Evolutionary conservation across 208 protist genomes (phyloP), one percentile per base, ranked within the genome.

Genomic region (Acanthamoeba royreba): DNA sequence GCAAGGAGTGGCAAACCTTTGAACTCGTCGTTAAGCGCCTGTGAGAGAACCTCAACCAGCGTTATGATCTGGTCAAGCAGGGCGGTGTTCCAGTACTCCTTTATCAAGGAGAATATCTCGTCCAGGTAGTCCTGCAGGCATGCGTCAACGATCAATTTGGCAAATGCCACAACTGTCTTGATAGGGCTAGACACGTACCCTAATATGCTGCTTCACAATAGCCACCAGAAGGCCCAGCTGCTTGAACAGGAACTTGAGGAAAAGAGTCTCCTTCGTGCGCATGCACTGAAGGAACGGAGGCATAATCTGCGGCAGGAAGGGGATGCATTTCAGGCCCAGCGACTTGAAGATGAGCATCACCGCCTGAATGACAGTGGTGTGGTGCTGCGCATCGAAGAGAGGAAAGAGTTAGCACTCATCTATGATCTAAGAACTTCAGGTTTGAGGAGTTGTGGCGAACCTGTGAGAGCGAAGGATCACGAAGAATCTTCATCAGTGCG

Each of bases 301-400:
- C 90, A 99, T 96, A 31, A 99, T 96, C 58, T 94, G 89, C 11
- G 98, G 96, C 11, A 99, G 93, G 85, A 98, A 98, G 7, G 95
- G 95, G 28, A 98, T 96, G 72, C 95, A 96, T 90, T 98, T 97
- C 5, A 98, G 35, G 52, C 97, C 97, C 25, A 99, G 89, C 15
- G 81, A 94, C 58, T 97, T 96, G 89, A 98, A 97, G n/a, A 98
- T 98, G 63, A 96, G 96, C 96, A 98, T 98, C 25, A 99, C 91
- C 4, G 98, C 95, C 61, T 97, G 92, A 53, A 99, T 94, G 8
- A 97, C 97, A 22, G 66, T 83, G 1, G 63, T 94, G 89, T 98
- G 98, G 43, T 98, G 97, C 61, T 72, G 81, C 19, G 4, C 58
- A 15, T 8, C 17, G 35, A 17, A 31, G 0, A 11, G 7, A 17